Conservation (phyloP, 2,329 filamentous ascomycete species). For the Aspergillus udagawae region DNA sequence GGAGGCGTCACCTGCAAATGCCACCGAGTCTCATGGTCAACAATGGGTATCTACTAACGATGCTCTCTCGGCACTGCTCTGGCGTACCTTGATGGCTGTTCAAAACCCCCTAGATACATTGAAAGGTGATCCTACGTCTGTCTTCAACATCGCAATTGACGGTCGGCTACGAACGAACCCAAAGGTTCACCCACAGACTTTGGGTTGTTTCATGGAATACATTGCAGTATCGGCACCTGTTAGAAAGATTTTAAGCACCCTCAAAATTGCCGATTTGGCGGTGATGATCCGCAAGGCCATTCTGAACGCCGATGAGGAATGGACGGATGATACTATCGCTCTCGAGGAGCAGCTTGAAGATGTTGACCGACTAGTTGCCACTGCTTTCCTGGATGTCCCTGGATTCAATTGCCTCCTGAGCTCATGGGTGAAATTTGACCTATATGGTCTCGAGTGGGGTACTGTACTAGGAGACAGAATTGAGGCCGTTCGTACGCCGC, state of each 20-base stretch:
- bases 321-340: slow-evolving; percentile 23
- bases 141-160: slow-evolving; percentile 39
- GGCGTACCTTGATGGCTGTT: slow-evolving; percentile 26
- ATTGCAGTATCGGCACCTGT: slow-evolving; percentile 21
- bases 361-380: slow-evolving; percentile 28
- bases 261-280: slow-evolving; percentile 33
- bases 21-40: slow-evolving; percentile 20
- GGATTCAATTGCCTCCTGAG: slow-evolving; percentile 32
- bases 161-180: slow-evolving; percentile 33
- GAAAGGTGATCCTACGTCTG: slow-evolving; percentile 29
- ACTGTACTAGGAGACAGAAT: slow-evolving; percentile 25
- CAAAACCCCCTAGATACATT: slow-evolving; percentile 30
- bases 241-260: slow-evolving; percentile 25
- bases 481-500: slow-evolving; percentile 28
- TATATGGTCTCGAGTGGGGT: slow-evolving; percentile 35
- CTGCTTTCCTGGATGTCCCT: slow-evolving; percentile 35
- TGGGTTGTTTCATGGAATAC: slow-evolving; percentile 41
- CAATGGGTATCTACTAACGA: slow-evolving; percentile 33
- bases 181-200: slow-evolving; percentile 31
- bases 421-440: slow-evolving; percentile 31
- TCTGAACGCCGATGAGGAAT: slow-evolving; percentile 27
- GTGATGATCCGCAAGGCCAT: slow-evolving; percentile 32
- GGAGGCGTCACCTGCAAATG: slow-evolving; percentile 27
- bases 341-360: slow-evolving; percentile 31
- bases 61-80: slow-evolving; percentile 36